Evolutionary conservation across 371 early-diverging fungal genomes (phyloP).

Genomic region (Mortierella sp.): DNA sequence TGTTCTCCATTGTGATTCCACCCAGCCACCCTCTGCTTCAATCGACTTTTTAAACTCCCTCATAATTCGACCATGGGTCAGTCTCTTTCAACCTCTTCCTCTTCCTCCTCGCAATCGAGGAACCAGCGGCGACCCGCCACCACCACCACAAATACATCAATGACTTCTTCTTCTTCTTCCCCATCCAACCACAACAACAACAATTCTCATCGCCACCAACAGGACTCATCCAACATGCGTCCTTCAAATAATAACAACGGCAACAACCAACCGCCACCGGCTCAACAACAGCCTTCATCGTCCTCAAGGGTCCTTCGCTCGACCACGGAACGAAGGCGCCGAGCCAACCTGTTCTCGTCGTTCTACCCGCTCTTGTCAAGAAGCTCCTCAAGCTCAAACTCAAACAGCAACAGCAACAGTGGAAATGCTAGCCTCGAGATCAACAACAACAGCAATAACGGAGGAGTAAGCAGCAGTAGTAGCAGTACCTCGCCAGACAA

Average conservation of each 20-base stretch:
- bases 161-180: not conserved
- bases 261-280: conserved; percentile 14
- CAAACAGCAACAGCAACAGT: not conserved
- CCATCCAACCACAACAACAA: not conserved
- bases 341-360: conserved; percentile 50
- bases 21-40: not conserved
- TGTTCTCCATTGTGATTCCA: too few relatives aligned
- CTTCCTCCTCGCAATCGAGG: conserved; percentile 27
- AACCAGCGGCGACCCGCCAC: not conserved
- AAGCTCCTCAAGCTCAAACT: conserved; percentile 18
- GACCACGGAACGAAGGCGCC: conserved; percentile 41
- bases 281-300: conserved; percentile 22
- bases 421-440: not conserved
- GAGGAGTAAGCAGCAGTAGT: not conserved
- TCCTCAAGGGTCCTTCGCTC: conserved; percentile 49
- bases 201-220: conserved; percentile 10
- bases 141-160: not conserved
- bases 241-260: conserved; percentile 6
- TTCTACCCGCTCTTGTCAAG: conserved; percentile 54
- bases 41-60: not conserved
- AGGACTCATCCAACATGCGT: not conserved
- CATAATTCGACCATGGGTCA: conserved; percentile 51
- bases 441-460: not conserved
- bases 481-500: not conserved
- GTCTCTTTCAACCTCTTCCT: conserved; percentile 24